Conservation (phyloP, 371 early-diverging fungal species). For the Mortierella sp. region DNA sequence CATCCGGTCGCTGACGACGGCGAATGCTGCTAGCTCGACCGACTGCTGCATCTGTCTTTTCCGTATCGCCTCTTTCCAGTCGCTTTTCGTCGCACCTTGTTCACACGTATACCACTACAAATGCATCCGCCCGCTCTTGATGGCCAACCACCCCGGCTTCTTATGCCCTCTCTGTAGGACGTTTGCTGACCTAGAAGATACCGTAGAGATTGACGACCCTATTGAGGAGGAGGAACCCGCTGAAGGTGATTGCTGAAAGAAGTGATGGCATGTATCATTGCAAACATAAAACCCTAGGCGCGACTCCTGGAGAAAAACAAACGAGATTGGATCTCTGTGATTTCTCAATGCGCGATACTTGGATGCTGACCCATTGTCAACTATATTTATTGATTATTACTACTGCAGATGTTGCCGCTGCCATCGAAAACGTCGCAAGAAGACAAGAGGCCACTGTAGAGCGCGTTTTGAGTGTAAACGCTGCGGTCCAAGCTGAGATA, state of each 20-base stretch:
- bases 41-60: constrained; percentile 98
- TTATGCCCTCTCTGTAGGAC: constrained; percentile 95
- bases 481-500: constrained; percentile 1
- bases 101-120: constrained; percentile 96
- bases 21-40: constrained; percentile 50
- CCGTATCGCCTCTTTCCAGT: constrained; percentile 90
- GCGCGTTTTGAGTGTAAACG: constrained; percentile 4
- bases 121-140: constrained; percentile 86
- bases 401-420: constrained; percentile 31
- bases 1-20: constrained; percentile 45
- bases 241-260: constrained; percentile 29
- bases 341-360: too few species aligned
- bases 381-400: too few species aligned
- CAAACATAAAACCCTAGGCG: too few species aligned
- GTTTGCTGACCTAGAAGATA: constrained; percentile 91
- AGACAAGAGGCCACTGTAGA: constrained; percentile 18
- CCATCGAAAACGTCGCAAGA: constrained; percentile 15
- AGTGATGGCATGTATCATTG: constrained; percentile 1
- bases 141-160: constrained; percentile 80
- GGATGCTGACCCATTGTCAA: too few species aligned
- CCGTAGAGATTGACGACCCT: constrained; percentile 78
- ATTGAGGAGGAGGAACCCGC: constrained; percentile 36
- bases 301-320: background rate
- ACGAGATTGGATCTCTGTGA: too few species aligned
- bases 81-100: constrained; percentile 94